These are phyloP conservation scores for Silene noctiflora DNA, from an alignment of 179 eudicot species.

Conservation along the genomic window DNA sequence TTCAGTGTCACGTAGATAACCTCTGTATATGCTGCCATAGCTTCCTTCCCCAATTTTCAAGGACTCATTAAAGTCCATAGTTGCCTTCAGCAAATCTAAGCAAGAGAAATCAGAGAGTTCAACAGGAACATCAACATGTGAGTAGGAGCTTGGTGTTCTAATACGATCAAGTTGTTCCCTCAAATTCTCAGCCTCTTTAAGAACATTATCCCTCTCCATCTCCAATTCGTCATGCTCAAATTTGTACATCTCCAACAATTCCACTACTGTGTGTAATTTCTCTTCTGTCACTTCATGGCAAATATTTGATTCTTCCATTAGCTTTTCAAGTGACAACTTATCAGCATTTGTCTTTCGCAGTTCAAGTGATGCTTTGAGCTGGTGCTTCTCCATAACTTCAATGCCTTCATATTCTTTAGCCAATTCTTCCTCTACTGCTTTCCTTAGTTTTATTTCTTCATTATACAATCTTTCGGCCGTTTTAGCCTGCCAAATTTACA, in stretches of 20 bases:
- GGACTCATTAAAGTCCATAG: slow-evolving; percentile 42
- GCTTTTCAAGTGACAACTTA: slow-evolving; percentile 15
- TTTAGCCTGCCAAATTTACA: slow-evolving; percentile 14
- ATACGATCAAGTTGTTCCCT: slow-evolving; percentile 34
- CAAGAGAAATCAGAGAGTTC: slow-evolving; percentile 54
- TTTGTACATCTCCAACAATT: slow-evolving; percentile 51
- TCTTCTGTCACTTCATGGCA: slow-evolving; percentile 46
- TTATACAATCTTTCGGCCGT: not conserved
- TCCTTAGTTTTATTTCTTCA: slow-evolving; percentile 6
- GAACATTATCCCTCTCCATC: slow-evolving; percentile 46
- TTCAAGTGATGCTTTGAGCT: slow-evolving; percentile 36
- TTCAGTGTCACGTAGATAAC: slow-evolving; percentile 58
- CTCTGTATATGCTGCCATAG: slow-evolving; percentile 65
- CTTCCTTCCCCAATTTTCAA: slow-evolving; percentile 78
- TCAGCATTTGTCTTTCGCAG: slow-evolving; percentile 38
- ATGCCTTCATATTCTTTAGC: not conserved
- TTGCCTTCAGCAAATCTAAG: slow-evolving; percentile 65
- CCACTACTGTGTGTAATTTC: slow-evolving; percentile 55
- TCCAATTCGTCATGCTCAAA: slow-evolving; percentile 58
- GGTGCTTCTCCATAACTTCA: slow-evolving; percentile 29
- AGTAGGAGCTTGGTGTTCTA: slow-evolving; percentile 30
- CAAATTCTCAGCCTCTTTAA: slow-evolving; percentile 46
- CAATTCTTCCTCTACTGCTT: slow-evolving; percentile 15
- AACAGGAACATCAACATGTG: slow-evolving; percentile 17
- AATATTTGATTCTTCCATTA: not conserved